These are phyloP conservation scores for Metroxylon sagu DNA, from an alignment of 176 grass and related monocot genomes.

Conservation along the genomic window DNA sequence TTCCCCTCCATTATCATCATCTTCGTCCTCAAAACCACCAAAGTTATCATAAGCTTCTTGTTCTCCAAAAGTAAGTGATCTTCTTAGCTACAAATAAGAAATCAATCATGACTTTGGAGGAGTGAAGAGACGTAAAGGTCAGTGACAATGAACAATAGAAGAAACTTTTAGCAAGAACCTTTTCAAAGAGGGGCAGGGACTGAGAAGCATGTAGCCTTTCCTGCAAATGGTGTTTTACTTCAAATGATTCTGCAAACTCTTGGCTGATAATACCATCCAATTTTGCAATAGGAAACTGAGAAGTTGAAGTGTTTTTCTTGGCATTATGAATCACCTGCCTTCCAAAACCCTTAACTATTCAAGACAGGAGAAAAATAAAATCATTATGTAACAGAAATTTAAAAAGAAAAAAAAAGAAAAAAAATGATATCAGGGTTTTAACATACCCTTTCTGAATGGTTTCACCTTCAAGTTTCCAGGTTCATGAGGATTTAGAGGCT, in stretches of 20 bases:
- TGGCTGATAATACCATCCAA: conserved; percentile 31
- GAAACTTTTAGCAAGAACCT: conserved; percentile 32
- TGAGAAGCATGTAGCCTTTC: conserved; percentile 36
- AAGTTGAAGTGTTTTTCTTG: conserved; percentile 34
- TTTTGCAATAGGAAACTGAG: conserved; percentile 86
- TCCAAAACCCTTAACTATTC: conserved; percentile 57
- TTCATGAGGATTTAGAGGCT: conserved; percentile 79
- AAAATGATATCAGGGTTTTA: conserved; percentile 4
- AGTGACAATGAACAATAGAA: conserved; percentile 1
- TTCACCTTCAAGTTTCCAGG: conserved; percentile 66
- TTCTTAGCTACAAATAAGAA: conserved; percentile 60
- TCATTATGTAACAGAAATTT: conserved; percentile 10
- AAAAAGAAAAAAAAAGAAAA: conserved; percentile 1
- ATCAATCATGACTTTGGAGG: conserved; percentile 5
- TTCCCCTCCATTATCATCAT: conserved; percentile 32
- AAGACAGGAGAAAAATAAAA: conserved; percentile 21
- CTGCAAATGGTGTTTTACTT: conserved; percentile 45
- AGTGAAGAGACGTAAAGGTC: neutral
- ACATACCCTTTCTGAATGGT: conserved; percentile 77
- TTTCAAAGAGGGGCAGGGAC: conserved; percentile 52
- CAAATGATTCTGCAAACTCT: conserved; percentile 45
- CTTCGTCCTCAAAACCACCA: conserved; percentile 36
- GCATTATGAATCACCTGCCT: conserved; percentile 22
- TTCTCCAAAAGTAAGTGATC: conserved; percentile 53
- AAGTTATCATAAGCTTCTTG: conserved; percentile 27